phyloP scores from a whole-genome alignment of 352 stramenopile species.

The Globisporangium iwayamae region DNA sequence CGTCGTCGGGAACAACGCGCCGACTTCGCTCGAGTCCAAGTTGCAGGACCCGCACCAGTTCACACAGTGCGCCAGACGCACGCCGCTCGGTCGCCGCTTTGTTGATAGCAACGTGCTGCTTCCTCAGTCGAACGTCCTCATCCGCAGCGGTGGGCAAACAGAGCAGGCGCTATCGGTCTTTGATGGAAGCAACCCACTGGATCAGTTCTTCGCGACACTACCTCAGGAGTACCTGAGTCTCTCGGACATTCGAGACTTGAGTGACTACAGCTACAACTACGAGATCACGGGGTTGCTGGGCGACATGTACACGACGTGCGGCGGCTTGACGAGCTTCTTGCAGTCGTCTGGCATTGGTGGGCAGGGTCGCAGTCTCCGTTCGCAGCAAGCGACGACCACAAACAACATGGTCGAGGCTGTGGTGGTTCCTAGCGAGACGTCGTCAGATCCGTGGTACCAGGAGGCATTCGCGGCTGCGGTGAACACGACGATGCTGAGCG shows the following conservation, averaged over 20 bases:
- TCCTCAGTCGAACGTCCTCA: conserved; percentile 47
- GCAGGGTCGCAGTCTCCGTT: conserved; percentile 26
- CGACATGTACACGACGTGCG: conserved; percentile 74
- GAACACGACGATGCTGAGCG: conserved; percentile 31
- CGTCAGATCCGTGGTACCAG: conserved; percentile 40
- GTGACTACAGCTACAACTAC: conserved; percentile 84
- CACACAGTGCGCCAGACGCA: conserved; percentile 45
- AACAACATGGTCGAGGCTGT: conserved; percentile 59
- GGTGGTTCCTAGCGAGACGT: conserved; percentile 42
- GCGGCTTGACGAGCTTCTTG: conserved; percentile 31
- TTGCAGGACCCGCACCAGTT: conserved; percentile 60
- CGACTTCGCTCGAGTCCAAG: conserved; percentile 51
- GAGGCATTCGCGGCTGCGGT: conserved; percentile 47
- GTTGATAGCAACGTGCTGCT: conserved; percentile 52
- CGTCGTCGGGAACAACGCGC: conserved; percentile 53
- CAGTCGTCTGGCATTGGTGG: conserved; percentile 8
- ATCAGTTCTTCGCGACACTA: conserved; percentile 53
- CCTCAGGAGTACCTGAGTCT: conserved; percentile 63
- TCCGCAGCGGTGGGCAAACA: conserved; percentile 48
- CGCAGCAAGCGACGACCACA: conserved; percentile 13
- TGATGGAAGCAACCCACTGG: conserved; percentile 40
- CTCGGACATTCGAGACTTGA: conserved; percentile 73
- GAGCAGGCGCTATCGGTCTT: conserved; percentile 49
- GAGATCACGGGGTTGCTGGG: conserved; percentile 68
- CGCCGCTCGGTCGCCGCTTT: conserved; percentile 23